Evolutionary conservation across 1,139 yeast species (phyloP), one percentile per base, ranked within the genome.

Genomic region (Hanseniaspora sp.): DNA sequence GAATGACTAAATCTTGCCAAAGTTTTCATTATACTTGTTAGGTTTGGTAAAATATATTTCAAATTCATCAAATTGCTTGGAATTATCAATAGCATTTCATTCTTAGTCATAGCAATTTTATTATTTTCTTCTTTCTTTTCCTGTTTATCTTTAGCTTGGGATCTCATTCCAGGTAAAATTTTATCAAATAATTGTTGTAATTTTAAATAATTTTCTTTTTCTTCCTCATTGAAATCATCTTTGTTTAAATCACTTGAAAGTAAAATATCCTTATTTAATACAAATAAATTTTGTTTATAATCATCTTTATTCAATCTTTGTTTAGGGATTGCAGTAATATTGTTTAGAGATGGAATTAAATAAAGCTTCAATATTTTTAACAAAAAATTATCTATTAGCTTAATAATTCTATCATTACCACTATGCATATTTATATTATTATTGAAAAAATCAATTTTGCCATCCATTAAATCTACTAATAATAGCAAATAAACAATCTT

Each of bases 301-400:
- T 5, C 12, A 30, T 23, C 28, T 28, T 30, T 30, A 6, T 31
- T 43, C 17, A n/a, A 15, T 7, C 13, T 43, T 33, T 7, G 34
- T 33, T 33, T 23, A 7, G 29, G 7, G 2, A 35, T 23, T 2
- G 18, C 23, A 28, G 2, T 17, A 17, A 17, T 33, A 3, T 9
- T 43, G 38, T 44, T 51, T 37, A 51, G 39, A 7, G 54, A 51
- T 9, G 54, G 54, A 17, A 51, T 51, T 12, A 51, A 45, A 33
- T 51, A 51, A 5, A 51, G 18, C 28, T 51, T 51, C 34, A 51
- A 12, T 7, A 51, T 17, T 28, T 43, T 43, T 9, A 45, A n/a
- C 9, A 51, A 18, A 40, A 44, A 51, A 12, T 11, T 31, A 23
- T 51, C 48, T 6, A 51, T 28, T 9, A 38, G 17, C 9, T 35